phyloP scores from a whole-genome alignment of 345 rosid genomes.

The Fremontodendron californicum region DNA sequence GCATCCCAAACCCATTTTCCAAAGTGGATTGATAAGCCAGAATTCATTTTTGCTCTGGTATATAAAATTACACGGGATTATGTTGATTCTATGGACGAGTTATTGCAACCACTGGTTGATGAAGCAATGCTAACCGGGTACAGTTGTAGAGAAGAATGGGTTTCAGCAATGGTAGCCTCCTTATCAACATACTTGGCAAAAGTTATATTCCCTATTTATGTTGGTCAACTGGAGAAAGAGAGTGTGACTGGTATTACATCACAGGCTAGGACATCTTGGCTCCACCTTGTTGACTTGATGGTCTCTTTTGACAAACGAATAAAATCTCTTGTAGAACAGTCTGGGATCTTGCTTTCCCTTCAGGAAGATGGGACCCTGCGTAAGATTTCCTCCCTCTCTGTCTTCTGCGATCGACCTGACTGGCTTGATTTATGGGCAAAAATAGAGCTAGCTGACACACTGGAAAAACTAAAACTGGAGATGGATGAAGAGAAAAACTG shows the following conservation, averaged over 20 bases:
- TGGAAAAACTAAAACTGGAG: conserved; percentile 57
- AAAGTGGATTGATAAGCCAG: conserved; percentile 76
- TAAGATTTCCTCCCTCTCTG: conserved; percentile 72
- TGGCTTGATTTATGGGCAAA: conserved; percentile 94
- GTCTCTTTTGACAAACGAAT: conserved; percentile 75
- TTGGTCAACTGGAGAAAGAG: conserved; percentile 55
- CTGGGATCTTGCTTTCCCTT: conserved; percentile 69
- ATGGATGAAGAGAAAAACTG: conserved; percentile 63
- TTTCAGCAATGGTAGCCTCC: conserved; percentile 86
- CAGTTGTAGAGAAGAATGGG: conserved; percentile 97
- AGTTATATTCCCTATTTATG: conserved; percentile 67
- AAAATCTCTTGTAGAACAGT: conserved; percentile 65
- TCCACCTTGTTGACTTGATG: conserved; percentile 88
- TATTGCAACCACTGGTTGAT: conserved; percentile 92
- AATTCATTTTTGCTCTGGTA: conserved; percentile 81
- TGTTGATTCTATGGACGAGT: conserved; percentile 84
- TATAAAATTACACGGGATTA: conserved; percentile 83
- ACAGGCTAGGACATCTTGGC: conserved; percentile 73
- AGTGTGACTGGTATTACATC: conserved; percentile 32
- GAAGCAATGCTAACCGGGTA: conserved; percentile 81
- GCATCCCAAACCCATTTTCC: conserved; percentile 71
- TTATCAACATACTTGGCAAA: conserved; percentile 66
- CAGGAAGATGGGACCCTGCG: conserved; percentile 61
- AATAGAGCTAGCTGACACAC: conserved; percentile 62
- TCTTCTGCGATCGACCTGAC: conserved; percentile 85